Percentiles rank a stretch among this genome's conserved stretches.
phyloP scores from a whole-genome alignment of 139 green algal species.

The Eudorina sp. region DNA sequence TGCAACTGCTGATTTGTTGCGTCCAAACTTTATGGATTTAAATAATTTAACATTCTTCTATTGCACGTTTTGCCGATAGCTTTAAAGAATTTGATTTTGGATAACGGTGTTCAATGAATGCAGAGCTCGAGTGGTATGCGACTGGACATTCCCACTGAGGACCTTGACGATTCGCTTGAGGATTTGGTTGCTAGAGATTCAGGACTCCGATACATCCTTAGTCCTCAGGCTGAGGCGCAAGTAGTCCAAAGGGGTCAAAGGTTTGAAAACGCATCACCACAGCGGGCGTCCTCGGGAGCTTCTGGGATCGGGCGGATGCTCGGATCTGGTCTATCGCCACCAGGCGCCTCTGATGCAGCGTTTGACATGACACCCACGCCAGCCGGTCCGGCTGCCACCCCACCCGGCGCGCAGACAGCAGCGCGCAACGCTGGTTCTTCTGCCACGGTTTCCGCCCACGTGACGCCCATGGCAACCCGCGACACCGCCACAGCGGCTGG shows the following conservation, averaged over 20 bases:
- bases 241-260: no score
- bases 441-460: not conserved
- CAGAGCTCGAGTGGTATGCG: not conserved
- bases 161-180: constrained; percentile 24
- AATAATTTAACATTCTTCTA: not conserved
- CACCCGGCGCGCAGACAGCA: not conserved
- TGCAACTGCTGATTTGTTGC: not conserved
- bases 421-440: no score
- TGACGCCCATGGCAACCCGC: not conserved
- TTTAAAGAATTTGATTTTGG: not conserved
- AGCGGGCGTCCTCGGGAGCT: not conserved
- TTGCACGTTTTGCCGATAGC: not conserved
- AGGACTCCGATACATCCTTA: constrained; percentile 12
- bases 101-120: not conserved
- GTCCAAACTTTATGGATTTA: not conserved
- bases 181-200: constrained; percentile 7
- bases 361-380: no score
- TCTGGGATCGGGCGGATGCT: no score
- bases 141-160: not conserved
- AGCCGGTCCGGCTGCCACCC: not conserved
- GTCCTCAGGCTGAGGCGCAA: constrained; percentile 3
- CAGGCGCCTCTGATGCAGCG: no score
- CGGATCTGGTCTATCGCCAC: no score
- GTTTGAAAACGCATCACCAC: not conserved
- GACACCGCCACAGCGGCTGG: not conserved